Percentiles rank a stretch among this genome's conserved stretches.
phyloP scores from a whole-genome alignment of 139 green algal genomes.

The Micractinium sp. region DNA sequence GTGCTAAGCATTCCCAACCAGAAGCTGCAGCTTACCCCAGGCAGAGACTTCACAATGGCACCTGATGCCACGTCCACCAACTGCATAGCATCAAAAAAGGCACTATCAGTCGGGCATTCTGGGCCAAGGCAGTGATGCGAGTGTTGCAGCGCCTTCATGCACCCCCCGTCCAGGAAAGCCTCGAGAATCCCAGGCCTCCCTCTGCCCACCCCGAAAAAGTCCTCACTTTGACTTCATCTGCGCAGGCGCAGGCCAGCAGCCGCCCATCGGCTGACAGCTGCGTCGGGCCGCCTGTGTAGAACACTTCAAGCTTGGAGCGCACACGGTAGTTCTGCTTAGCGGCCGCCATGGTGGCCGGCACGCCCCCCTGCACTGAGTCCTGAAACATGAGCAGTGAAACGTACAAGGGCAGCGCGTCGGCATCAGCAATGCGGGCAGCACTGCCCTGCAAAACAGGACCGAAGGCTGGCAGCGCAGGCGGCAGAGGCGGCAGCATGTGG shows the following conservation, averaged over 20 bases:
- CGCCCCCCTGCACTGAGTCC: no score
- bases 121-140: no score
- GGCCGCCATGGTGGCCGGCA: neutral
- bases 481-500: no score
- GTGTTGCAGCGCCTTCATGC: neutral
- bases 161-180: neutral
- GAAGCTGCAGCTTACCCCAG: slow-evolving; percentile 56
- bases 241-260: slow-evolving; percentile 80
- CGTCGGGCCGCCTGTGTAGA: slow-evolving; percentile 87
- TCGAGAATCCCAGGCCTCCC: neutral
- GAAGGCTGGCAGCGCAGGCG: no score
- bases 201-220: neutral
- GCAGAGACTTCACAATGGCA: slow-evolving; percentile 63
- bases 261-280: slow-evolving; percentile 67
- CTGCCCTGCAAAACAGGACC: no score
- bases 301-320: slow-evolving; percentile 77
- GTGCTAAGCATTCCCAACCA: neutral
- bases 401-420: no score
- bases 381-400: no score
- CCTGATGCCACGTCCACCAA: slow-evolving; percentile 73
- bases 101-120: no score
- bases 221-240: slow-evolving; percentile 90
- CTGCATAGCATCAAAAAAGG: slow-evolving; percentile 45
- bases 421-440: no score
- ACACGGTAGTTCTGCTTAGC: slow-evolving; percentile 79